Evolutionary conservation across 2,329 filamentous ascomycete genomes (phyloP).

Genomic region (Talaromyces sp.): DNA sequence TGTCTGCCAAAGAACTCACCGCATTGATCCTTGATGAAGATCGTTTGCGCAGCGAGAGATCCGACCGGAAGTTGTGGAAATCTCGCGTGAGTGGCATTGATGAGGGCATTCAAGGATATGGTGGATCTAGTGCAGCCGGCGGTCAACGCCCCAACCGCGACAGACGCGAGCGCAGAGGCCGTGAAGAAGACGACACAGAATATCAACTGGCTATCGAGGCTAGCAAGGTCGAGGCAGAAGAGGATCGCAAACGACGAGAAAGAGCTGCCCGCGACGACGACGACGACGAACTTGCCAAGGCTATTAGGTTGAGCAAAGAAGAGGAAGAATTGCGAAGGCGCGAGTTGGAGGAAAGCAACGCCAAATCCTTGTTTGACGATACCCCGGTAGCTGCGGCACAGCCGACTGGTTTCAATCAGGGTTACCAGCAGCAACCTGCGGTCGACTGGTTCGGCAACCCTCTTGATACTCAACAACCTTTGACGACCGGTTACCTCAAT

Average conservation of each 20-base stretch:
- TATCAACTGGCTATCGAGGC: slow-evolving; percentile 88
- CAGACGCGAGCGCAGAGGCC: slow-evolving; percentile 50
- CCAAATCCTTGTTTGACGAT: slow-evolving; percentile 85
- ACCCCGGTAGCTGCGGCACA: slow-evolving; percentile 65
- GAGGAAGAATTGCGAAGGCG: slow-evolving; percentile 78
- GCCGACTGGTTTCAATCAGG: slow-evolving; percentile 88
- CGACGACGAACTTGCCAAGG: slow-evolving; percentile 86
- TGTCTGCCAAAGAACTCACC: slow-evolving; percentile 93
- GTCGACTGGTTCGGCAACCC: slow-evolving; percentile 98
- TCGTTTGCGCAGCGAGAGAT: slow-evolving; percentile 81
- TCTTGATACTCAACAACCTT: slow-evolving; percentile 71
- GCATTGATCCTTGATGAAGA: slow-evolving; percentile 91
- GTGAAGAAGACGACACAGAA: slow-evolving; percentile 84
- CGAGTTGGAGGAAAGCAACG: slow-evolving; percentile 83
- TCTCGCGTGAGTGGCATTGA: slow-evolving; percentile 91
- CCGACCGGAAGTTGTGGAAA: slow-evolving; percentile 93
- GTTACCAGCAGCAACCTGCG: slow-evolving; percentile 92
- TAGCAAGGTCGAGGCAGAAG: slow-evolving; percentile 91
- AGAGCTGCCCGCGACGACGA: slow-evolving; percentile 58
- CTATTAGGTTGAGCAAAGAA: slow-evolving; percentile 91
- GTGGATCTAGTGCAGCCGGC: slow-evolving; percentile 34
- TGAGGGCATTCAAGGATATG: slow-evolving; percentile 54
- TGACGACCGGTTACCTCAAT: slow-evolving; percentile 65
- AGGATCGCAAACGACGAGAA: slow-evolving; percentile 72
- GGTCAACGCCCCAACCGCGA: slow-evolving; percentile 38